Base-by-base conservation (phyloP, 306 rosid species). In the Trifolium fragiferum region DNA sequence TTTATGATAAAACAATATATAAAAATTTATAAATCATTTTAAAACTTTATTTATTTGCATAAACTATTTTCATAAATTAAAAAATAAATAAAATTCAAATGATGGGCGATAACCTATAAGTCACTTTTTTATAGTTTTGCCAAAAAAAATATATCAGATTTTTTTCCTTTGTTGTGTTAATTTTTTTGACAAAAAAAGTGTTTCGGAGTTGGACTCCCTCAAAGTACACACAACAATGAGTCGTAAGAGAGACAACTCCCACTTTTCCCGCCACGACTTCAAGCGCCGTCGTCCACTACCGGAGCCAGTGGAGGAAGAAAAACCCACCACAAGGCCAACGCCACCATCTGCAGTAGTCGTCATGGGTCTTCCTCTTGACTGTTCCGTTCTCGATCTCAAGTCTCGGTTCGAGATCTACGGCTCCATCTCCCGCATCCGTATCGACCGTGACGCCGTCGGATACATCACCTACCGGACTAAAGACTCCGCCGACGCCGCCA, bases 341-440 rank as follows among this genome's bases (percentile, higher is more conserved):
- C 96, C 93, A 2, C 97, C 97, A 2, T 91, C 89, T 12, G 98
- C 91, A 6, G 79, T 93, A 33, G 84, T 93, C 37, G 76, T 87
- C 9, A 83, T 85, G 81, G 90, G 89, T n/a, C 98, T 93, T 14
- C 90, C 92, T 1, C 25, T 66, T 0, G 88, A 88, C 80, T 91
- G 93, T 85, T 93, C 98, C 4, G 97, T 93, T 25, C 92, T 93
- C 37, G 93, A 93, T 74, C 90, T 93, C 73, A 93, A 93, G 77
- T 88, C 96, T 59, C 93, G 98, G 32, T 93, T 93, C 78, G 97
- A 91, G 85, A 93, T 93, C 87, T 93, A 93, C 78, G 97, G 98
- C 41, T 40, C 91, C 53, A 91, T 91, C 70, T 85, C 92, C 43
- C 94, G 97, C 85, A 93, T 91, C 83, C 98, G 97, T 68, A 91